Evolutionary conservation across 495 filamentous ascomycete species (phyloP).

Genomic region (Hyaloscypha hepaticicola): DNA sequence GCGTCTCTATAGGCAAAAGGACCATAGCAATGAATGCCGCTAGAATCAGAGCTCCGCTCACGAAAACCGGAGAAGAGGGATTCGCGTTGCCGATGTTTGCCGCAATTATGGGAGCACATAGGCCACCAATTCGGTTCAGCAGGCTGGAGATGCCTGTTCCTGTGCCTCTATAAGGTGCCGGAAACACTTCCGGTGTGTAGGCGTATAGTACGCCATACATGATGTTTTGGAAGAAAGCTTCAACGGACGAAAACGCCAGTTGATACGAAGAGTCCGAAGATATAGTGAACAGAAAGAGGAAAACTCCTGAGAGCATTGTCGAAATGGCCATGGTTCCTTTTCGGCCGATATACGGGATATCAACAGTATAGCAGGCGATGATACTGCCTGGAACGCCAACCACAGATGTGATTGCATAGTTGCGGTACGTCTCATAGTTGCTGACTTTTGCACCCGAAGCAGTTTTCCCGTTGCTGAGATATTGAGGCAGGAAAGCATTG

Average conservation of each 20-base stretch:
- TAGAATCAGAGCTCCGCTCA: constrained; percentile 68
- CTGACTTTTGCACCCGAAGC: constrained; percentile 42
- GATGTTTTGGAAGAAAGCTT: constrained; percentile 72
- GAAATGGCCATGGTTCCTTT: constrained; percentile 69
- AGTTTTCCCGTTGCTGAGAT: constrained; percentile 66
- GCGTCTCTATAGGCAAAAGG: constrained; percentile 70
- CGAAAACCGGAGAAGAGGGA: constrained; percentile 69
- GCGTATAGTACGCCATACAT: constrained; percentile 84
- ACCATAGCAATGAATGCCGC: constrained; percentile 62
- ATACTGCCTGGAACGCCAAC: constrained; percentile 73
- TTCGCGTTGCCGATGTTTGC: constrained; percentile 66
- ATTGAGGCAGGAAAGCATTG: constrained; percentile 82
- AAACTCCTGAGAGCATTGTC: constrained; percentile 68
- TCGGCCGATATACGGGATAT: constrained; percentile 67
- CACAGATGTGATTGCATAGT: constrained; percentile 71
- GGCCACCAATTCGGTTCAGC: constrained; percentile 68
- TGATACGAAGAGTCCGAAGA: constrained; percentile 45
- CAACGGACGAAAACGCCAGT: constrained; percentile 73
- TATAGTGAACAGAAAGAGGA: constrained; percentile 60
- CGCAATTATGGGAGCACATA: constrained; percentile 75
- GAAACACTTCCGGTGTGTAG: constrained; percentile 83
- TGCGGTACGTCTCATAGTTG: constrained; percentile 65
- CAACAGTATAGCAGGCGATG: constrained; percentile 68
- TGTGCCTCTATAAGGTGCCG: constrained; percentile 74
- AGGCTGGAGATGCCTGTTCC: constrained; percentile 75